These are phyloP conservation scores for Luvunga scandens DNA, from an alignment of 345 rosid genomes.

Conservation along the genomic window DNA sequence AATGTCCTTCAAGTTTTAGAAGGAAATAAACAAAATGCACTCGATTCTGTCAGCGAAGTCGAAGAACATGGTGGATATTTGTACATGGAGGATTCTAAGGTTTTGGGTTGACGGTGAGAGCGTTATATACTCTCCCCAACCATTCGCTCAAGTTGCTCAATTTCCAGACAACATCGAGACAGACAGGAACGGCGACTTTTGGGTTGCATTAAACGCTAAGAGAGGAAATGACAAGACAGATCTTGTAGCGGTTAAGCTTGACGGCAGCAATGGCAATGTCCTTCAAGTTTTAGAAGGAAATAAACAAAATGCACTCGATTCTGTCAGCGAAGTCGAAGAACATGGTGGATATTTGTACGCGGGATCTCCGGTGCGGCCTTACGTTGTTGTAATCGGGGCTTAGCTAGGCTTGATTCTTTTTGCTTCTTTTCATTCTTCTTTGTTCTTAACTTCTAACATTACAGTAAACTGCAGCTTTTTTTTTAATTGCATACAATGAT, in stretches of 20 bases:
- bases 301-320: conserved; percentile 22
- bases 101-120: neutral
- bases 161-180: conserved; percentile 42
- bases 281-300: conserved; percentile 30
- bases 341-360: conserved; percentile 25
- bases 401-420: too few species aligned
- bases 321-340: conserved; percentile 47
- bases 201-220: conserved; percentile 52
- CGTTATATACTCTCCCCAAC: neutral
- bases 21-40: conserved; percentile 23
- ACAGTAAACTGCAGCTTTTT: too few species aligned
- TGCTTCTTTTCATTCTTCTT: too few species aligned
- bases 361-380: conserved; percentile 26
- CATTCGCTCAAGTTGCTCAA: conserved; percentile 27
- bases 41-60: conserved; percentile 44
- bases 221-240: conserved; percentile 24
- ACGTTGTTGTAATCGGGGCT: too few species aligned
- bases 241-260: conserved; percentile 35
- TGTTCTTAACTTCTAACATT: too few species aligned
- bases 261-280: conserved; percentile 21
- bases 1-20: conserved; percentile 23
- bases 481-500: too few species aligned
- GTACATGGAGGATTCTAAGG: conserved; percentile 16
- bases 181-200: conserved; percentile 49
- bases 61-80: conserved; percentile 27